Percentiles rank a stretch among this genome's conserved stretches.
These are phyloP conservation scores for Vitis rotundifolia DNA, from an alignment of 164 flowering plant genomes.

Conservation along the genomic window DNA sequence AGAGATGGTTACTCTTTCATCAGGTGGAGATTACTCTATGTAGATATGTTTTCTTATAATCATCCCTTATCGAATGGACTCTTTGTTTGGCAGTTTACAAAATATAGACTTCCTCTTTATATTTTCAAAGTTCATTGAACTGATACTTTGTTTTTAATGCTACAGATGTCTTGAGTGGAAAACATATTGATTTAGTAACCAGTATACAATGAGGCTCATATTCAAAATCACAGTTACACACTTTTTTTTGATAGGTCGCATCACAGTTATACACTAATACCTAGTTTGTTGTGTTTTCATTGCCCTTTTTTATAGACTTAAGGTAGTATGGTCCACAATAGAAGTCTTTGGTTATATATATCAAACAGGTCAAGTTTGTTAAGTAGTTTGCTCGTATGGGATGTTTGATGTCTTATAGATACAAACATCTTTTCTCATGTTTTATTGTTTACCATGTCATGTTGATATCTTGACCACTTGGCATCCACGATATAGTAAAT, in stretches of 20 bases:
- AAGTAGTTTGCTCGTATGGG: neutral
- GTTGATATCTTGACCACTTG: too few relatives aligned
- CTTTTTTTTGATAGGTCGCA: too few relatives aligned
- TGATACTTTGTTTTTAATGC: neutral
- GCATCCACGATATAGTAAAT: too few relatives aligned
- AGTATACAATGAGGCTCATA: neutral
- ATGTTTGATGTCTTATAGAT: neutral
- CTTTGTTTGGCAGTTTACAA: neutral
- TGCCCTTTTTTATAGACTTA: neutral
- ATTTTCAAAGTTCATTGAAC: neutral
- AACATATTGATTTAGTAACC: neutral
- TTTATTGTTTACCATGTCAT: neutral
- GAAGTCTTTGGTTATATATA: neutral
- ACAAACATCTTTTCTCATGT: neutral
- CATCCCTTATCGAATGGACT: neutral
- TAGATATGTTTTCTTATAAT: neutral
- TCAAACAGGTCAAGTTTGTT: neutral
- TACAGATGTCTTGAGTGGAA: neutral
- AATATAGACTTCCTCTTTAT: neutral
- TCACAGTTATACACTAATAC: neutral
- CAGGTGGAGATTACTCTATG: neutral
- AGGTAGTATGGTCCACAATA: neutral
- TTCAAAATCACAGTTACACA: neutral
- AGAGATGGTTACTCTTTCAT: neutral
- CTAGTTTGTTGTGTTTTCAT: neutral